Evolutionary conservation across 1,139 yeast genomes (phyloP).

Genomic region (Saccharomyces pastorianus): DNA sequence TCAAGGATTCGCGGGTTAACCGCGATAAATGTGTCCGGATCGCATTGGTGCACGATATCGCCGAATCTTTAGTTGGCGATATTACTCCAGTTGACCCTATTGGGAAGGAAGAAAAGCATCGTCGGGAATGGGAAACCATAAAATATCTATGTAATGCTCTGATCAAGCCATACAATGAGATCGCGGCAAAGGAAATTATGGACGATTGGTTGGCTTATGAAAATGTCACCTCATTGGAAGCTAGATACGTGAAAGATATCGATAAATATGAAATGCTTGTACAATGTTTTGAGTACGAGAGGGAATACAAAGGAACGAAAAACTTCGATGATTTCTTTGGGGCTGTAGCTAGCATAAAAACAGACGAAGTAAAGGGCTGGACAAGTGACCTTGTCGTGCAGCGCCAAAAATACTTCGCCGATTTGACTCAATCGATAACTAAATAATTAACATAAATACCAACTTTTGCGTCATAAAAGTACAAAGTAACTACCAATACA

Average conservation of each 20-base stretch:
- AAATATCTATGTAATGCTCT: slow-evolving; percentile 49
- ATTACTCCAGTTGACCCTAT: slow-evolving; percentile 80
- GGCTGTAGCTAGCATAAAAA: slow-evolving; percentile 57
- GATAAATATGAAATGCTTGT: slow-evolving; percentile 89
- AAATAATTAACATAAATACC: slow-evolving; percentile 1
- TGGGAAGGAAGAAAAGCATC: slow-evolving; percentile 65
- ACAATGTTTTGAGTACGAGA: slow-evolving; percentile 88
- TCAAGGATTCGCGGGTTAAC: slow-evolving; percentile 44
- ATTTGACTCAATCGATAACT: not conserved
- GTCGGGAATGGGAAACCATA: slow-evolving; percentile 72
- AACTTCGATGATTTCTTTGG: slow-evolving; percentile 61
- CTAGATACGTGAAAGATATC: slow-evolving; percentile 83
- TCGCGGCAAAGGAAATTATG: slow-evolving; percentile 57
- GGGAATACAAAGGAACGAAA: slow-evolving; percentile 45
- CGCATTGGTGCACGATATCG: slow-evolving; percentile 87
- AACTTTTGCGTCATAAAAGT: not conserved
- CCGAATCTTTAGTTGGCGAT: slow-evolving; percentile 90
- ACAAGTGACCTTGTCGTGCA: slow-evolving; percentile 57
- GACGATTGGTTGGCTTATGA: slow-evolving; percentile 89
- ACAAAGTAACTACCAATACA: not conserved
- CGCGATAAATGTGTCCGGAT: slow-evolving; percentile 67
- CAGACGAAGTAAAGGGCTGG: slow-evolving; percentile 63
- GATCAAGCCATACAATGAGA: slow-evolving; percentile 53
- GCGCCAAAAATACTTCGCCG: slow-evolving; percentile 38
- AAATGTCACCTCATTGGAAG: slow-evolving; percentile 71